phyloP scores from a whole-genome alignment of 225 moss, liverwort and hornwort species.

The Physcomitrellopsis africana region DNA sequence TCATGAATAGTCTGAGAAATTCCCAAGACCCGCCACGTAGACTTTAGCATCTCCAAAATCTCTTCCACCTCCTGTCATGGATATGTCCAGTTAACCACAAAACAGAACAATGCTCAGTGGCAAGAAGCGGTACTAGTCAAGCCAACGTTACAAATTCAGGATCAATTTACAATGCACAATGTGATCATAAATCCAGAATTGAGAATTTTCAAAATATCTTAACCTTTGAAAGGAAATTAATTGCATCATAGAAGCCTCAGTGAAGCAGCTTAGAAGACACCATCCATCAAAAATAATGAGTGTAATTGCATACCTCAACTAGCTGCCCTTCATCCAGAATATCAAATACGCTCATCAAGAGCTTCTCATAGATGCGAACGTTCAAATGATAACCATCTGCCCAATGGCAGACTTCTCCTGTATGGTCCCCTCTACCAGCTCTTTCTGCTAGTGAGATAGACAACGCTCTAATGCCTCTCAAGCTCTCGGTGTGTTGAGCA shows the following conservation, averaged over 20 bases:
- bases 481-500: constrained; percentile 74
- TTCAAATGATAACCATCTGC: constrained; percentile 97
- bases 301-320: constrained; percentile 59
- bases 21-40: constrained; percentile 93
- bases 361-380: constrained; percentile 93
- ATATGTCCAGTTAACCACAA: constrained; percentile 25
- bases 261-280: constrained; percentile 16
- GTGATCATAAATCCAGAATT: background rate
- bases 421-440: constrained; percentile 78
- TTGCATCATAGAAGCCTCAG: constrained; percentile 9
- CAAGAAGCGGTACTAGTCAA: constrained; percentile 22
- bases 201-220: constrained; percentile 16
- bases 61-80: constrained; percentile 81
- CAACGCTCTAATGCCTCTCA: constrained; percentile 71
- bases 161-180: constrained; percentile 7
- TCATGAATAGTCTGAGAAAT: constrained; percentile 93
- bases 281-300: constrained; percentile 20
- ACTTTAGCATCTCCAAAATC: constrained; percentile 91
- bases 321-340: constrained; percentile 92
- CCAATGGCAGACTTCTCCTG: constrained; percentile 95
- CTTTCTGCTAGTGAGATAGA: constrained; percentile 79
- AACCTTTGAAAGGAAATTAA: constrained; percentile 4
- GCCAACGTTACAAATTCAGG: constrained; percentile 8
- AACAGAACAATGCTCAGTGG: constrained; percentile 20
- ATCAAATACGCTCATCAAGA: constrained; percentile 92